These are phyloP conservation scores for Otatea glauca DNA, from an alignment of 176 grass and related monocot genomes.

Conservation along the genomic window DNA sequence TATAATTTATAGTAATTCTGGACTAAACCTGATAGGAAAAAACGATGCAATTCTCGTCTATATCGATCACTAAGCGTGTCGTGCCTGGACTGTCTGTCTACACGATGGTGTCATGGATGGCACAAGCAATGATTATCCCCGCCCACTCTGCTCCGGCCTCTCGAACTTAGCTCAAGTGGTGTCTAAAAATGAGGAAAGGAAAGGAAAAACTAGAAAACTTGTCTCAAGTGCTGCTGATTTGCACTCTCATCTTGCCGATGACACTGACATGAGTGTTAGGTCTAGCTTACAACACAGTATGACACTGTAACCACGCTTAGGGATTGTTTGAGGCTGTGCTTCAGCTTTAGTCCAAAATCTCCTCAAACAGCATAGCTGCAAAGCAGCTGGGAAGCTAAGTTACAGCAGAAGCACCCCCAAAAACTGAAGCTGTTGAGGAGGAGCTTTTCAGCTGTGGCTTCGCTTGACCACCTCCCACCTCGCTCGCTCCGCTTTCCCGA, in stretches of 20 bases:
- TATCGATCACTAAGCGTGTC: not conserved
- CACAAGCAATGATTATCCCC: not conserved
- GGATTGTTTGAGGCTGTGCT: too few relatives aligned
- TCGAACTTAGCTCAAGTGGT: not conserved
- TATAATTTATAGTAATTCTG: not conserved
- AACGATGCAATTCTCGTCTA: not conserved
- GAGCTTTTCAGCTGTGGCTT: too few relatives aligned
- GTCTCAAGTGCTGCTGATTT: not conserved
- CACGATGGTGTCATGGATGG: not conserved
- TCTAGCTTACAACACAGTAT: not conserved
- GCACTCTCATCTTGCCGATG: not conserved
- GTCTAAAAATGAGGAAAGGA: not conserved
- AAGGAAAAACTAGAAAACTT: not conserved
- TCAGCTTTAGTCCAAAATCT: too few relatives aligned
- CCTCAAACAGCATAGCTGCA: too few relatives aligned
- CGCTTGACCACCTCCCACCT: too few relatives aligned
- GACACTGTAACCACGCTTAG: not conserved
- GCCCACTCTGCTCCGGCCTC: not conserved
- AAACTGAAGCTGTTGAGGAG: too few relatives aligned
- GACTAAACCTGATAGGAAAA: not conserved
- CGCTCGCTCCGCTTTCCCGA: too few relatives aligned
- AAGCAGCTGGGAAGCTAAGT: too few relatives aligned
- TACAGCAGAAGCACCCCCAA: too few relatives aligned
- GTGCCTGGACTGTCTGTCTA: not conserved
- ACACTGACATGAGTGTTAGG: slow-evolving; percentile 20